These are phyloP conservation scores for Aspergillus nidulans DNA, from an alignment of 495 filamentous ascomycete species.

Conservation along the genomic window DNA sequence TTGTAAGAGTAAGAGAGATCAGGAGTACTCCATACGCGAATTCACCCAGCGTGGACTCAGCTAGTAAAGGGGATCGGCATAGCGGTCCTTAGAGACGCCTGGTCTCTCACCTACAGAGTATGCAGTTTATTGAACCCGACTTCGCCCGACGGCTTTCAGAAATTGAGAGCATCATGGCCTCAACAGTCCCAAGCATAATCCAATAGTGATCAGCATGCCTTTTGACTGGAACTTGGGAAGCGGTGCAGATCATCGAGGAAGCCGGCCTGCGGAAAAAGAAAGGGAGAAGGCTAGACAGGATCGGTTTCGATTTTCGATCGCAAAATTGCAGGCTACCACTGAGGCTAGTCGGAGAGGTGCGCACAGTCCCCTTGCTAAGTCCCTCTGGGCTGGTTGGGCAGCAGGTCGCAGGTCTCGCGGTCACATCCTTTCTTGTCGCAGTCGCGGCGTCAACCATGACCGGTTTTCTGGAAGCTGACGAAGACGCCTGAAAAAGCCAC, in stretches of 20 bases:
- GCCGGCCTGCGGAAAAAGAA: background rate
- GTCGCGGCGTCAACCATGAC: conserved; percentile 14
- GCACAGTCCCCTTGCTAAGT: conserved; percentile 18
- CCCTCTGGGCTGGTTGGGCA: conserved; percentile 11
- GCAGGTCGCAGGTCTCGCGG: conserved; percentile 4
- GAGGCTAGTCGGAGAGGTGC: conserved; percentile 4
- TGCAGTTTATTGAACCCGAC: background rate
- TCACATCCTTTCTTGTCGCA: conserved; percentile 5
- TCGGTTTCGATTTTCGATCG: conserved; percentile 2
- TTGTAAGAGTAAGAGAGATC: background rate
- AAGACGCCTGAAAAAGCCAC: conserved; percentile 8
- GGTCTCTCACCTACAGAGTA: background rate
- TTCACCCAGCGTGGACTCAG: background rate
- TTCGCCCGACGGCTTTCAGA: background rate
- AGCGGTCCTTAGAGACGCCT: background rate
- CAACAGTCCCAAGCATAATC: background rate
- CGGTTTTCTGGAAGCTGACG: conserved; percentile 17
- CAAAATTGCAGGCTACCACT: conserved; percentile 7
- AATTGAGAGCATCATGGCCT: background rate
- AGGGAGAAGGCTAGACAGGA: background rate
- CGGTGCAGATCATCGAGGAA: background rate
- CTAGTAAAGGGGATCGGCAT: background rate
- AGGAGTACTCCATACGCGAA: background rate
- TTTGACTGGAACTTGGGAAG: background rate
- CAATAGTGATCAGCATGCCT: background rate